Percentiles rank a stretch among this genome's conserved stretches.
phyloP scores from a whole-genome alignment of 495 filamentous ascomycete species.

The Aspergillus kassunensis region DNA sequence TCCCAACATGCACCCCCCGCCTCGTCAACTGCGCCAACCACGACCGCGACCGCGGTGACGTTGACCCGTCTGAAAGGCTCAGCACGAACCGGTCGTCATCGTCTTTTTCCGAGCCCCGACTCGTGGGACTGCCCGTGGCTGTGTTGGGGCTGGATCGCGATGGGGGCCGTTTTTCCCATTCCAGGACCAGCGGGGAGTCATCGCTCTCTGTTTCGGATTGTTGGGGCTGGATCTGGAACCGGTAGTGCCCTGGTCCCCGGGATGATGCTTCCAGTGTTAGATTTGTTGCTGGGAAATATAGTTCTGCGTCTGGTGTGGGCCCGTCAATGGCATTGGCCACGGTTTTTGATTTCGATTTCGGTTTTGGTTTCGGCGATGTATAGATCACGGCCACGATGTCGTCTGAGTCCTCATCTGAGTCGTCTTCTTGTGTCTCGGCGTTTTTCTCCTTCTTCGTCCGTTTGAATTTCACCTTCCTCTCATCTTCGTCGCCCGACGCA shows the following conservation, averaged over 20 bases:
- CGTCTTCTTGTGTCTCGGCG: neutral
- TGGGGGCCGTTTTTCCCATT: constrained; percentile 15
- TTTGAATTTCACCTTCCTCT: neutral
- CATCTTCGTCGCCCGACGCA: neutral
- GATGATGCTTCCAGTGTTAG: constrained; percentile 2
- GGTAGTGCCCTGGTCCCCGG: constrained; percentile 1
- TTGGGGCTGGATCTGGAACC: constrained; percentile 1
- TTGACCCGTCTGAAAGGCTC: constrained; percentile 3
- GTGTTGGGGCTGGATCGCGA: neutral
- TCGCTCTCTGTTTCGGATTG: neutral
- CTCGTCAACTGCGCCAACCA: constrained; percentile 19
- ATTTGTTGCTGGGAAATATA: constrained; percentile 3
- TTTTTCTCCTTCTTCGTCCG: neutral
- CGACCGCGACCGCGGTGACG: constrained; percentile 5
- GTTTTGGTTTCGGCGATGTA: neutral
- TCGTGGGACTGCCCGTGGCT: neutral
- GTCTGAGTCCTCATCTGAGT: neutral
- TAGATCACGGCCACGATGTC: constrained; percentile 13
- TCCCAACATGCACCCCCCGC: constrained; percentile 16
- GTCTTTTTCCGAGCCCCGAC: neutral
- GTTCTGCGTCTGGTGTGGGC: neutral
- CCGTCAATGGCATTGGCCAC: neutral
- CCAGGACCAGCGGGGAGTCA: constrained; percentile 1
- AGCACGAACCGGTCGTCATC: constrained; percentile 16
- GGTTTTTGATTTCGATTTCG: neutral